These are phyloP conservation scores for Myxozyma nipponensis DNA, from an alignment of 805 yeast genomes.

Conservation along the genomic window DNA sequence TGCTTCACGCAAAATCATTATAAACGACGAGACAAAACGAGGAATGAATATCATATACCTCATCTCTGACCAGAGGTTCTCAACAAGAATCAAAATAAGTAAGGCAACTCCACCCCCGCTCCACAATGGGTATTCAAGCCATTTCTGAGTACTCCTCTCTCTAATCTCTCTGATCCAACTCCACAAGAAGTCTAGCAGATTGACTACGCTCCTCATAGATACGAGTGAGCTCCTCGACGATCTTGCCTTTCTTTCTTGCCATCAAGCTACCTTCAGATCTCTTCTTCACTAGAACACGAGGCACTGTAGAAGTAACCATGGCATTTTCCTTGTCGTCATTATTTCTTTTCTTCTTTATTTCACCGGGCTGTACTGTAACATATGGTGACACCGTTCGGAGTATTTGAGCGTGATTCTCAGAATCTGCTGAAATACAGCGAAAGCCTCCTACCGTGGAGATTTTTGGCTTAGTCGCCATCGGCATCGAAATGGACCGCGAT, in stretches of 20 bases:
- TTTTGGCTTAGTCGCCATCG: constrained; percentile 4
- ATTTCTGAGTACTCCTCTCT: too few relatives aligned
- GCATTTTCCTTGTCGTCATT: constrained; percentile 1
- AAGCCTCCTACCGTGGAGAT: constrained; percentile 25
- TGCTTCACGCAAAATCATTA: too few relatives aligned
- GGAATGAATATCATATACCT: too few relatives aligned
- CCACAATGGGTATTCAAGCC: too few relatives aligned
- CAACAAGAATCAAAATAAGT: too few relatives aligned
- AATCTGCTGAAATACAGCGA: constrained; percentile 23
- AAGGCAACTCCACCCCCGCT: too few relatives aligned
- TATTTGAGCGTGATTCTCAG: constrained; percentile 14
- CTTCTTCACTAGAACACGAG: neutral
- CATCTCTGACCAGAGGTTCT: too few relatives aligned
- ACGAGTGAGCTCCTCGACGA: constrained; percentile 25
- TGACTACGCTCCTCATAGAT: constrained; percentile 29
- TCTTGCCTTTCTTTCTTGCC: constrained; percentile 21
- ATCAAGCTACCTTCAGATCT: neutral
- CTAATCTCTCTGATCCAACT: too few relatives aligned
- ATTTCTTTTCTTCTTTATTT: neutral
- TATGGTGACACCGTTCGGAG: constrained; percentile 24
- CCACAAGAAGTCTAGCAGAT: constrained; percentile 24
- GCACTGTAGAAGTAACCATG: constrained; percentile 2
- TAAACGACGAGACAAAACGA: too few relatives aligned
- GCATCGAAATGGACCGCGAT: constrained; percentile 4
- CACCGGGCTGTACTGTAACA: constrained; percentile 11